Evolutionary conservation across 2,329 filamentous ascomycete genomes (phyloP), one percentile per base, ranked within the genome.

Genomic region (Diaporthe vexans): DNA sequence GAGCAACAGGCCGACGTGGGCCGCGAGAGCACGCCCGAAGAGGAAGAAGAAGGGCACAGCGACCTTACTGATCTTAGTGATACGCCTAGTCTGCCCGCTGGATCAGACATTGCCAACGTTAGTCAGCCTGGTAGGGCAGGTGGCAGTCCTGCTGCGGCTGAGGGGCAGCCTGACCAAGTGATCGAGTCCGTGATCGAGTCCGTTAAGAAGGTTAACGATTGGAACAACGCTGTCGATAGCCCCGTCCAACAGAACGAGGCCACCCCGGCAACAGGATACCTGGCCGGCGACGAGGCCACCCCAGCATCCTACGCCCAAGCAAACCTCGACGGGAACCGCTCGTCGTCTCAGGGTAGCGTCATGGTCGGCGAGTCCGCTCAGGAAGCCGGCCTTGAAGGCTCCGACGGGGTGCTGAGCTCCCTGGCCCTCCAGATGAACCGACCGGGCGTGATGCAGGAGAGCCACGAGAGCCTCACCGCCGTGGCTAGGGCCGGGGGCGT

Each of bases 51-150:
- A 37, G 73, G 51, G 3, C 63, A 43, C 10, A 72, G 70, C 35
- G 70, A 72, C 26, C 57, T 72, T 10, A 72, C 46, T n/a, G 46
- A 63, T 6, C 51, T 72, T 57, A 72, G 70, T 46, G n/a, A 43
- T n/a, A 72, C 70, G 4, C 70, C 70, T 3, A 72, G 57, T 7
- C 70, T 61, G 3, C 70, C 70, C 21, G 19, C 24, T 0, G 57
- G 48, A 9, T 72, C 70, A 0, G 46, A 63, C 15, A 19, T 72
- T 7, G 35, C 51, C 24, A 52, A 46, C 35, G 29, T 48, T n/a
- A n/a, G n/a, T n/a, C n/a, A n/a, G 29, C 29, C 29, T 29, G 5
- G 5, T 29, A 29, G 5, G 29, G 29, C 29, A 29, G 56, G 24
- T 29, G 24, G 26, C 1, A 33, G 33, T 3, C 43, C 43, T 9